These are phyloP conservation scores for Neurospora sp. DNA, from an alignment of 2,329 filamentous ascomycete species.

Conservation along the genomic window DNA sequence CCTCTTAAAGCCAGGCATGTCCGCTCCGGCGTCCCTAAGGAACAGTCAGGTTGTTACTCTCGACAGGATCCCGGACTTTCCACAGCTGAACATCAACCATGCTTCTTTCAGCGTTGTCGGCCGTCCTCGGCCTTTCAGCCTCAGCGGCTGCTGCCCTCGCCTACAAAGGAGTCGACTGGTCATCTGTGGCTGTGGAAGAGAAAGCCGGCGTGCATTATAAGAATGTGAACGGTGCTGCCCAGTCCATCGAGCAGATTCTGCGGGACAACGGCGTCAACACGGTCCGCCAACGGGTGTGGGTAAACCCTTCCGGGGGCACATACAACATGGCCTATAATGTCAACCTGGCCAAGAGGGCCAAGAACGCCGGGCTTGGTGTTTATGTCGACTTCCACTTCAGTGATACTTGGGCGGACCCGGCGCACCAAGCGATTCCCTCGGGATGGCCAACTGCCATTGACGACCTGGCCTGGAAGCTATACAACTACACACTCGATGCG, in stretches of 20 bases:
- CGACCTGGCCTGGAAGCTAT: slow-evolving; percentile 49
- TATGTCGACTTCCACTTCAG: slow-evolving; percentile 26
- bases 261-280: slow-evolving; percentile 54
- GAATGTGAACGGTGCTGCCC: slow-evolving; percentile 37
- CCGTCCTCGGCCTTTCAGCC: slow-evolving; percentile 10
- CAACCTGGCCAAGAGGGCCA: slow-evolving; percentile 53
- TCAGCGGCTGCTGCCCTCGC: slow-evolving; percentile 32
- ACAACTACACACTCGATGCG: slow-evolving; percentile 57
- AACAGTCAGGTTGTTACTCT: neutral
- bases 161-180: slow-evolving; percentile 62
- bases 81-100: slow-evolving; percentile 2
- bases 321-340: slow-evolving; percentile 65
- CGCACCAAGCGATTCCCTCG: slow-evolving; percentile 49
- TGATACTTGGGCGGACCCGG: slow-evolving; percentile 51
- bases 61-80: neutral
- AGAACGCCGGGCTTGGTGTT: slow-evolving; percentile 50
- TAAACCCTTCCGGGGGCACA: slow-evolving; percentile 52
- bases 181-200: slow-evolving; percentile 55
- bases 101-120: slow-evolving; percentile 8
- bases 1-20: neutral
- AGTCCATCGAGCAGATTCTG: slow-evolving; percentile 54
- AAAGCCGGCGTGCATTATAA: slow-evolving; percentile 51
- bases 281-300: slow-evolving; percentile 62
- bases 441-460: slow-evolving; percentile 54
- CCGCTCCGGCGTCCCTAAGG: neutral